Evolutionary conservation across 2,329 filamentous ascomycete genomes (phyloP).

Genomic region (Talaromyces verruculosus): DNA sequence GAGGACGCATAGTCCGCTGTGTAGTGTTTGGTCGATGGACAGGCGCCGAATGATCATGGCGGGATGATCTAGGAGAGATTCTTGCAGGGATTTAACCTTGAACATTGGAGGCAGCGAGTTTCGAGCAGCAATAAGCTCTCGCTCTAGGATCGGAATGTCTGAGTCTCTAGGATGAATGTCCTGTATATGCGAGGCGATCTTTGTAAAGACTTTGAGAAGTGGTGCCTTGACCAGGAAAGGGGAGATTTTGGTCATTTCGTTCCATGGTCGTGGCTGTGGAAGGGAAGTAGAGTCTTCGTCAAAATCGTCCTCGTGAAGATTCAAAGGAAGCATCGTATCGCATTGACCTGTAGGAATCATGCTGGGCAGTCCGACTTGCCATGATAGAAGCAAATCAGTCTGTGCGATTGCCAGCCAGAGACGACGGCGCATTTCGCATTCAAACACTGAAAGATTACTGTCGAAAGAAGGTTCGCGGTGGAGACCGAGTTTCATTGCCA

Average conservation of each 20-base stretch:
- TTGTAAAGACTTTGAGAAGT: constrained; percentile 36
- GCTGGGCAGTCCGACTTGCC: constrained; percentile 62
- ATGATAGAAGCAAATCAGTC: constrained; percentile 60
- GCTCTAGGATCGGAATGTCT: constrained; percentile 53
- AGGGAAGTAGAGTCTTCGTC: constrained; percentile 50
- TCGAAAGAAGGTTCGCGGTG: constrained; percentile 59
- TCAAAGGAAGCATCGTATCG: constrained; percentile 57
- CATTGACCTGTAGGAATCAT: constrained; percentile 61
- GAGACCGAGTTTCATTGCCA: constrained; percentile 62
- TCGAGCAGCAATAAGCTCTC: constrained; percentile 51
- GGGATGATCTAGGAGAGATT: constrained; percentile 65
- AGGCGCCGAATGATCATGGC: constrained; percentile 72
- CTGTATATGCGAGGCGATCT: constrained; percentile 37
- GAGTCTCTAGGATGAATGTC: constrained; percentile 53
- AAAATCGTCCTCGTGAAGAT: constrained; percentile 62
- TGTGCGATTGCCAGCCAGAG: constrained; percentile 48
- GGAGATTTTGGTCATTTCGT: constrained; percentile 54
- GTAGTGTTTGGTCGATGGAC: constrained; percentile 48
- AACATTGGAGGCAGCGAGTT: constrained; percentile 72
- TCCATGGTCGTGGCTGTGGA: constrained; percentile 53
- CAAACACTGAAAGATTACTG: constrained; percentile 53
- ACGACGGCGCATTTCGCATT: constrained; percentile 53
- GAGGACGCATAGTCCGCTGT: constrained; percentile 79
- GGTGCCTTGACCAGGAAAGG: constrained; percentile 42
- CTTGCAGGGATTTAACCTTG: constrained; percentile 68